Percentiles rank a stretch among this genome's conserved stretches.
These are phyloP conservation scores for Ceratocystis huliohia DNA, from an alignment of 2,329 filamentous ascomycete species.

Conservation along the genomic window DNA sequence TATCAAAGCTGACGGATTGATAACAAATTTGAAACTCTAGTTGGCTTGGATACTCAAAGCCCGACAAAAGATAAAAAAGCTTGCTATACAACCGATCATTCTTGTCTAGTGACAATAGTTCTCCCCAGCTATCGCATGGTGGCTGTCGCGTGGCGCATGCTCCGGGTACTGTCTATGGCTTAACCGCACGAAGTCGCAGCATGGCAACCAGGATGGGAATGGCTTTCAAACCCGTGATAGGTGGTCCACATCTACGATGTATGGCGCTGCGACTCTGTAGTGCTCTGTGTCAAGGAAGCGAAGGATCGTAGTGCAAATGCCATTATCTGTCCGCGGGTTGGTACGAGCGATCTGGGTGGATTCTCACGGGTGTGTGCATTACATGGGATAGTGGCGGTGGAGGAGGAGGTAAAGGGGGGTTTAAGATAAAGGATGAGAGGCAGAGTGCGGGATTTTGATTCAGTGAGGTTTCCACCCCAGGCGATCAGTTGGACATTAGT, in stretches of 20 bases:
- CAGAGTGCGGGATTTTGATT: neutral
- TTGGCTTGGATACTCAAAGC: no score
- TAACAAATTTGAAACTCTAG: neutral
- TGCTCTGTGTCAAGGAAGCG: conserved; percentile 42
- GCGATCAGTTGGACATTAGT: accelerated
- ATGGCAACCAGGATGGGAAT: neutral
- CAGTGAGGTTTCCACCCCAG: neutral
- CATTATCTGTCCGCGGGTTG: conserved; percentile 46
- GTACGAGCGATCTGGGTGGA: conserved; percentile 28
- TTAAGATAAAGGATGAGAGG: neutral
- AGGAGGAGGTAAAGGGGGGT: neutral
- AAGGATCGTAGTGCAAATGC: conserved; percentile 47
- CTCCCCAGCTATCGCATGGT: neutral
- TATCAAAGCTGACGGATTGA: neutral
- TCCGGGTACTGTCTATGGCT: neutral
- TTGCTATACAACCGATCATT: neutral
- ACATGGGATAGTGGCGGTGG: neutral
- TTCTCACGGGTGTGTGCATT: neutral
- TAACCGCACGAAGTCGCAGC: neutral
- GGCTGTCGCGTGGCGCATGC: neutral
- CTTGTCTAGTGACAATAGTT: neutral
- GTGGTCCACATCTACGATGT: conserved; percentile 8
- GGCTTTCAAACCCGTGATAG: neutral
- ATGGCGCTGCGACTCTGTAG: conserved; percentile 47
- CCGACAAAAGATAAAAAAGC: neutral